Evolutionary conservation across 208 protist species (phyloP), one percentile per base, ranked within the genome.

Genomic region (Trypanosoma boissoni): DNA sequence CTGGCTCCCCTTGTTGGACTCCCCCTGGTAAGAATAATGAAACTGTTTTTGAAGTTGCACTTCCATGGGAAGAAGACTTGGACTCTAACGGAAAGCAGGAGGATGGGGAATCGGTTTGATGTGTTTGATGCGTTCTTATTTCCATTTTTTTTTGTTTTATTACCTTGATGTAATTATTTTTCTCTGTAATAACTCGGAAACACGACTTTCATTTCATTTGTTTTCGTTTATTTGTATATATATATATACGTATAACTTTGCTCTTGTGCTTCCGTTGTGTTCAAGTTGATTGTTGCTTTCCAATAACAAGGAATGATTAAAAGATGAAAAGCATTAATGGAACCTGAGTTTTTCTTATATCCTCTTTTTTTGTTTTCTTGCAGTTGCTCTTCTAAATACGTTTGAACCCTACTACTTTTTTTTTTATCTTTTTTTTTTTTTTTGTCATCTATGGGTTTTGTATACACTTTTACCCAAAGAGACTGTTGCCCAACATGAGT

Each of bases 31-130:
- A 49, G 18, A 34, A 41, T 5, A 26, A 67, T 32, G 64, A 72
- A 24, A 57, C 46, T 3, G 68, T 71, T 0, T 86, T 86, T 54
- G 75, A 86, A 28, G 72, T 65, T 9, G 69, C 61, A 43, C 49
- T 86, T 5, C 80, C 80, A 12, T 86, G 80, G 76, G 76, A 78
- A 45, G 63, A 74, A 44, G 64, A 76, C 42, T 39, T 28, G n/a
- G 43, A 51, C 29, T 28, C 10, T 8, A 18, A 56, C 34, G 28
- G 46, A 39, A 49, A 48, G 8, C 18, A 36, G 10, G 43, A 51
- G 21, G 14, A 50, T 12, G 10, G 16, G 21, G 21, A 50, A 12
- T 16, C 6, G 12, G 34, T 39, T 39, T 16, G 12, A 12, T 39
- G 34, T 14, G 44, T n/a, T n/a, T n/a, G n/a, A n/a, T n/a, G n/a